Evolutionary conservation across 75 land plant genomes (phyloP).

Genomic region (Selaginella moellendorffii): DNA sequence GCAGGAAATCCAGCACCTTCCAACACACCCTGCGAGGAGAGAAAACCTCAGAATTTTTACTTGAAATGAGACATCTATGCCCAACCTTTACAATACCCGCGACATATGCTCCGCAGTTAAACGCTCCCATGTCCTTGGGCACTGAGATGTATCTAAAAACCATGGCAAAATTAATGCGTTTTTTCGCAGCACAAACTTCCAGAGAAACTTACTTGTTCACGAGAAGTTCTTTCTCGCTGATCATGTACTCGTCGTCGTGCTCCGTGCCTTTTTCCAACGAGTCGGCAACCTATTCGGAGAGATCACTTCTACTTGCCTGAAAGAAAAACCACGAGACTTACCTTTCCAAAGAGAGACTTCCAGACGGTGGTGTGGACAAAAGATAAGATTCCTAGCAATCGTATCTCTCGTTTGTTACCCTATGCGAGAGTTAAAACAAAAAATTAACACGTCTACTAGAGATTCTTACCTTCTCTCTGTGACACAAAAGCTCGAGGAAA

Average conservation of each 20-base stretch:
- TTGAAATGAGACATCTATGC: not conserved
- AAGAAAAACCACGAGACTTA: not conserved
- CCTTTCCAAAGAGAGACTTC: conserved; percentile 7
- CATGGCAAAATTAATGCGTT: not conserved
- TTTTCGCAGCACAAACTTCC: not conserved
- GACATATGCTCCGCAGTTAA: conserved; percentile 96
- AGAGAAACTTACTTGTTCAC: conserved; percentile 6
- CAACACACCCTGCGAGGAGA: conserved; percentile 59
- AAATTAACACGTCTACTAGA: not conserved
- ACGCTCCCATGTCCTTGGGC: conserved; percentile 96
- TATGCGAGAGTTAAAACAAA: conserved; percentile 13
- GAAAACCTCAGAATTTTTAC: not conserved
- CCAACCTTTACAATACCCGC: conserved; percentile 90
- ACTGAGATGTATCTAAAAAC: conserved; percentile 70
- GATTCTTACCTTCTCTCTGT: conserved; percentile 67
- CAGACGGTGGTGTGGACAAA: conserved; percentile 9
- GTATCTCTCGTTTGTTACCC: conserved; percentile 13
- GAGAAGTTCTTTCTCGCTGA: conserved; percentile 2
- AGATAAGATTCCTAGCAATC: conserved; percentile 5
- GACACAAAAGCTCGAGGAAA: conserved; percentile 85
- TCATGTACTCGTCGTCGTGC: conserved; percentile 10
- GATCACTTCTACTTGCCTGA: not conserved
- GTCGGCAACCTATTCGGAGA: conserved; percentile 1
- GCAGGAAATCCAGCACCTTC: conserved; percentile 96
- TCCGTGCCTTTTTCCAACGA: conserved; percentile 11